A percentile compares a stretch with the other conserved stretches of the same genome.
Evolutionary conservation across 345 rosid genomes (phyloP).

Genomic region (Syzygium aqueum): DNA sequence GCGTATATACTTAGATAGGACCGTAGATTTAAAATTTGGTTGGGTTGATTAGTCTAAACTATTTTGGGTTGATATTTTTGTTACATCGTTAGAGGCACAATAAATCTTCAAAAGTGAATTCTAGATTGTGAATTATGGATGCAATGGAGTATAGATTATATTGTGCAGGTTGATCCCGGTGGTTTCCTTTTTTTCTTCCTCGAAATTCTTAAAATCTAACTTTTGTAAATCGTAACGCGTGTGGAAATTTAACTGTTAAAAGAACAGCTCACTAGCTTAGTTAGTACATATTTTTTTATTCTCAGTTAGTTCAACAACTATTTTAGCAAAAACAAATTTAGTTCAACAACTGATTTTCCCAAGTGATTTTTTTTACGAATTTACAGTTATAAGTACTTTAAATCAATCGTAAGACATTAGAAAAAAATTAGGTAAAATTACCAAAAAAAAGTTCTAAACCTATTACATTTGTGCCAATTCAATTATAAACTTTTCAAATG

Average conservation of each 20-base stretch:
- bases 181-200: background rate
- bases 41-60: background rate
- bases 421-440: too few species aligned
- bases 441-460: too few species aligned
- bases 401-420: too few species aligned
- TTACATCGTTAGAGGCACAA: accelerated
- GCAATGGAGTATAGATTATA: background rate
- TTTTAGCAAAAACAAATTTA: background rate
- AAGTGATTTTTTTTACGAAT: background rate
- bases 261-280: background rate
- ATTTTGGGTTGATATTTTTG: background rate
- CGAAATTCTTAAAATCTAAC: background rate
- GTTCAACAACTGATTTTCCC: background rate
- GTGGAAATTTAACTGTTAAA: background rate
- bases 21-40: background rate
- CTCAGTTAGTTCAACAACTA: background rate
- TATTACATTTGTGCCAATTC: too few species aligned
- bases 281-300: background rate
- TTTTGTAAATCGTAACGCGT: accelerated
- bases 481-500: too few species aligned
- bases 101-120: background rate
- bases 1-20: background rate
- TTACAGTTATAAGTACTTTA: too few species aligned
- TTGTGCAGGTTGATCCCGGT: background rate
- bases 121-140: background rate